Evolutionary conservation across 2,329 filamentous ascomycete genomes (phyloP).

Genomic region (Diaporthe velutina): DNA sequence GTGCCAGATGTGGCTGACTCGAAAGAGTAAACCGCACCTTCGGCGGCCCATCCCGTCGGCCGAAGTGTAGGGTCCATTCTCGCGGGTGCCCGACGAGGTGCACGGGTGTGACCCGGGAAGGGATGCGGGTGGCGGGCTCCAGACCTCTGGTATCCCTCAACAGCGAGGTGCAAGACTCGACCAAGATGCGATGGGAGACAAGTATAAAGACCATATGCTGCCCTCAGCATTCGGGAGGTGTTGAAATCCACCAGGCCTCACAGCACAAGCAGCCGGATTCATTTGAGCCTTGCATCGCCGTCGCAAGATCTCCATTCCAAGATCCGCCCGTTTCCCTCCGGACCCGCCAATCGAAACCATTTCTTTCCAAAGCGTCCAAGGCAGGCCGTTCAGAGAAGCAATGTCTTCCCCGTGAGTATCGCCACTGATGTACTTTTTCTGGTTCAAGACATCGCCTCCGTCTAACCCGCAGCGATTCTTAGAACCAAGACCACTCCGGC

Average conservation of each 20-base stretch:
- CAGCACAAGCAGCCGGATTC: not conserved
- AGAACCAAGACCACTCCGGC: slow-evolving; percentile 35
- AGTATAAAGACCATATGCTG: slow-evolving; percentile 14
- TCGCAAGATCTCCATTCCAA: not conserved
- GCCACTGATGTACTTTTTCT: not conserved
- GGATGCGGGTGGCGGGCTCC: not conserved
- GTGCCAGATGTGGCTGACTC: slow-evolving; percentile 31
- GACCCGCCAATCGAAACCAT: not conserved
- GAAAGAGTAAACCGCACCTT: not conserved
- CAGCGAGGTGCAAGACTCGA: not conserved
- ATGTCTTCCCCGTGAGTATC: slow-evolving; percentile 39
- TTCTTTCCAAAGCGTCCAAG: not conserved
- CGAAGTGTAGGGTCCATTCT: not conserved
- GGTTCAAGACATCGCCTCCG: not conserved
- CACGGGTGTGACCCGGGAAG: slow-evolving; percentile 16
- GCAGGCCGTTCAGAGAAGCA: slow-evolving; percentile 1
- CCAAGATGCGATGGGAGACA: not conserved
- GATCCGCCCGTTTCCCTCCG: not conserved
- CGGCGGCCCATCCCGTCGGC: slow-evolving; percentile 31
- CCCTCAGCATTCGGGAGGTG: not conserved
- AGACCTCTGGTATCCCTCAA: not conserved
- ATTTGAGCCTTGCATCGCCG: not conserved
- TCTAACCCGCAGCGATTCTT: not conserved
- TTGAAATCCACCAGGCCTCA: not conserved
- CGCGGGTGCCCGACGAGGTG: slow-evolving; percentile 11